phyloP scores from a whole-genome alignment of 768 basidiomycete genomes.

The Boletus sensibilis region DNA sequence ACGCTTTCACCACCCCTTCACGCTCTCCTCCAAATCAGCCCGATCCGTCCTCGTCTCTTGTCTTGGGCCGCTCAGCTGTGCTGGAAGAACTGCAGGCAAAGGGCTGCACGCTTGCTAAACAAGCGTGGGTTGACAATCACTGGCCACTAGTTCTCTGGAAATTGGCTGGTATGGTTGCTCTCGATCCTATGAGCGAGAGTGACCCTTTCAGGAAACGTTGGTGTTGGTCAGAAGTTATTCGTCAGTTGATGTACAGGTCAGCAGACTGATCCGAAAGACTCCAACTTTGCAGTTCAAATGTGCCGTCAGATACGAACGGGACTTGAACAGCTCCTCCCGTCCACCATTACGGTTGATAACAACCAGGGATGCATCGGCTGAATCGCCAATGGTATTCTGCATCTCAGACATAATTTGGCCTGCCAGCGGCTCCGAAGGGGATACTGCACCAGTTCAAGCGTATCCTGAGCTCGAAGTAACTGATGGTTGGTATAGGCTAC shows the following conservation, averaged over 20 bases:
- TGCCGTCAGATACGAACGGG: slow-evolving; percentile 76
- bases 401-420: slow-evolving; percentile 71
- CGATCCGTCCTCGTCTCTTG: slow-evolving; percentile 18
- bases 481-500: slow-evolving; percentile 94
- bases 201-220: slow-evolving; percentile 56
- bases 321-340: slow-evolving; percentile 72
- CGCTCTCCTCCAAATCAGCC: slow-evolving; percentile 26
- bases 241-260: slow-evolving; percentile 85
- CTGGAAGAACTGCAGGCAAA: slow-evolving; percentile 50
- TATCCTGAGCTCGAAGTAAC: slow-evolving; percentile 82
- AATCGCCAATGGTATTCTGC: slow-evolving; percentile 81
- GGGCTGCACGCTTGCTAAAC: slow-evolving; percentile 68
- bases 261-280: slow-evolving; percentile 10
- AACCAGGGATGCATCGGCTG: slow-evolving; percentile 78
- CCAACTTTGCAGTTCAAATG: background rate
- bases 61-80: slow-evolving; percentile 53
- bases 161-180: slow-evolving; percentile 75
- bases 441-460: slow-evolving; percentile 37
- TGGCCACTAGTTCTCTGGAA: slow-evolving; percentile 95
- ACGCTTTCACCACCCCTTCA: slow-evolving; percentile 51
- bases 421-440: slow-evolving; percentile 36
- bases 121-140: slow-evolving; percentile 89
- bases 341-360: slow-evolving; percentile 80
- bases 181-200: slow-evolving; percentile 62
- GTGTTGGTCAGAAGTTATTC: slow-evolving; percentile 79